Evolutionary conservation across 2,329 filamentous ascomycete genomes (phyloP).

Genomic region (Fusarium dlaminii): DNA sequence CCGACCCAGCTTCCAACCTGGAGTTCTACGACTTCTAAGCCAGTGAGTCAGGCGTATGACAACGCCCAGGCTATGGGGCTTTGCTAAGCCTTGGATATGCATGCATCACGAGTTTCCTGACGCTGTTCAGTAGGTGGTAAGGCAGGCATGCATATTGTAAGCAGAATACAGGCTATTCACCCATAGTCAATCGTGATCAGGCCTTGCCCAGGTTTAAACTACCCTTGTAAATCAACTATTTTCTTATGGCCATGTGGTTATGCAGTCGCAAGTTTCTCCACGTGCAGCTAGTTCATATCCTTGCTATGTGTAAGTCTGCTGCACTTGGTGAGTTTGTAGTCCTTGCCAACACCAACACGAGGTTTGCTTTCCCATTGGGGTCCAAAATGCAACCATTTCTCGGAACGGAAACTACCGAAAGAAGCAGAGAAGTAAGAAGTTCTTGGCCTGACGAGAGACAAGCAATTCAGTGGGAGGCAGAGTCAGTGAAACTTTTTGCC

Average conservation of each 20-base stretch:
- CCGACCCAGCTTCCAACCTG: neutral
- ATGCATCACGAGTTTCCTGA: conserved; percentile 5
- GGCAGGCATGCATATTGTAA: neutral
- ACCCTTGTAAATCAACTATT: neutral
- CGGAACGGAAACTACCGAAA: conserved; percentile 28
- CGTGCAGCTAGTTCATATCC: conserved; percentile 1
- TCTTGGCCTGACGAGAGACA: conserved; percentile 4
- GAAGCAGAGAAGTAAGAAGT: neutral
- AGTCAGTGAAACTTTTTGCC: neutral
- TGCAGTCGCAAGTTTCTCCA: neutral
- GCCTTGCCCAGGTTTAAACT: neutral
- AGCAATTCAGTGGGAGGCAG: neutral
- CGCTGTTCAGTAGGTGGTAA: neutral
- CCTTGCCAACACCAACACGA: neutral
- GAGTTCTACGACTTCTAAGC: neutral
- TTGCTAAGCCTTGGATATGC: neutral
- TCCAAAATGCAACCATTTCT: neutral
- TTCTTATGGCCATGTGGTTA: neutral
- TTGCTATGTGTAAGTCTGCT: neutral
- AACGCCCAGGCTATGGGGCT: neutral
- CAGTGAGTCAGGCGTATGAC: neutral
- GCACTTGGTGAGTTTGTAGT: neutral
- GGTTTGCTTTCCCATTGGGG: neutral
- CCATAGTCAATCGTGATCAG: neutral
- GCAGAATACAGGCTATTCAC: neutral